Percentiles rank a stretch among this genome's conserved stretches.
Evolutionary conservation across 1,139 yeast species (phyloP).

Genomic region (Candida smagusa): DNA sequence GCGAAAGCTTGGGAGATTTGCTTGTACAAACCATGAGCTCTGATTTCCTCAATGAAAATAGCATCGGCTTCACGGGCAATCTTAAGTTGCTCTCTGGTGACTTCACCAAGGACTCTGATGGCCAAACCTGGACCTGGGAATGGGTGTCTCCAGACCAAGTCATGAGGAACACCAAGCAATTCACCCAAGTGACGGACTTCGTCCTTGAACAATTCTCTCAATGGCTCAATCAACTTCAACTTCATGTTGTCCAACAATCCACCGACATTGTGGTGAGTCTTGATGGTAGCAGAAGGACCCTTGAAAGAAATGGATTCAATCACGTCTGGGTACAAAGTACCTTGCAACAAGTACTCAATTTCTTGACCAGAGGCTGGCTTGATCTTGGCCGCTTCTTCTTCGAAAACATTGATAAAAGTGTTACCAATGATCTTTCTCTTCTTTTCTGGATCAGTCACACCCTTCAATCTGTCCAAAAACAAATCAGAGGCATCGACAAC

Average conservation of each 20-base stretch:
- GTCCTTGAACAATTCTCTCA: conserved; percentile 96
- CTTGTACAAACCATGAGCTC: conserved; percentile 86
- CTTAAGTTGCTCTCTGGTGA: conserved; percentile 84
- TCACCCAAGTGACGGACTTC: conserved; percentile 97
- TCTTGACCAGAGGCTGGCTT: conserved; percentile 87
- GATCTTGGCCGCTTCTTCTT: conserved; percentile 91
- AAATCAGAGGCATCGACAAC: conserved; percentile 94
- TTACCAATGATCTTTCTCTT: conserved; percentile 98
- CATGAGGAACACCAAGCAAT: conserved; percentile 92
- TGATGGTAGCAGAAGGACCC: conserved; percentile 99
- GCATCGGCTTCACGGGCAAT: conserved; percentile 97
- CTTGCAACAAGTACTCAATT: conserved; percentile 91
- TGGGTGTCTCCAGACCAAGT: conserved; percentile 99
- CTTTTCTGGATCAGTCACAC: conserved; percentile 97
- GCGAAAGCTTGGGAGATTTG: conserved; percentile 98
- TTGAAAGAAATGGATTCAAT: conserved; percentile 97
- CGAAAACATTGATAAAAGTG: conserved; percentile 95
- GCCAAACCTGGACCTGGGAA: conserved; percentile 99
- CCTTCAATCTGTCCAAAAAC: conserved; percentile 81
- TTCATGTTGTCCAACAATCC: conserved; percentile 97
- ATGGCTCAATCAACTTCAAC: conserved; percentile 95
- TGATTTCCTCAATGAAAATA: conserved; percentile 94
- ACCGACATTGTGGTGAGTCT: conserved; percentile 99
- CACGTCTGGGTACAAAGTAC: conserved; percentile 97
- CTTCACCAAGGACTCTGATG: conserved; percentile 96